Evolutionary conservation across 2,329 filamentous ascomycete genomes (phyloP), one percentile per base, ranked within the genome.

Genomic region (Clonostachys sp.): DNA sequence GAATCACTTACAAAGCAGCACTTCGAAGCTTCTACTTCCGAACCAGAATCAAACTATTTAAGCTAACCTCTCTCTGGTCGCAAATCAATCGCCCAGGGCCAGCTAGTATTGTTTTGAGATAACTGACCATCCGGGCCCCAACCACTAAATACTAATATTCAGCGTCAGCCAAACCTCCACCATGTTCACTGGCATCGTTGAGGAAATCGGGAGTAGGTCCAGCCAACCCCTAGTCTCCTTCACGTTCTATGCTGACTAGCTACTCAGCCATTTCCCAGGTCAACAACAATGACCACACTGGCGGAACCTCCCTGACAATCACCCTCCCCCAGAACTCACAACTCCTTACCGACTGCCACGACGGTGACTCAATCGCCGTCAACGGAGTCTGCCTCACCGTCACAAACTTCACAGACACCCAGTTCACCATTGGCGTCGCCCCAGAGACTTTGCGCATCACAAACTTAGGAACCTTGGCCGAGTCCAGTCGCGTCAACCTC

Each of bases 371-470:
- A 63, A 97, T 99, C 66, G 83, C 86, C 64, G 81, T 99, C 65
- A 99, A 99, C 72, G 94, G 94, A 61, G 91, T 91, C 61, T 99
- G 94, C 67, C 82, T 99, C 45, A 99, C 94, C 12, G 87, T 97
- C 48, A 96, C 72, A 20, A 67, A 70, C 48, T 78, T 80, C 63
- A 66, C 64, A 20, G 54, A 65, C 33, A 47, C 63, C 41, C 68
- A 73, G 55, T 99, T 99, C 83, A 92, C 89, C 60, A 90, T 97
- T 55, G 92, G 94, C 62, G 86, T 96, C 54, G 90, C 94, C 9
- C 94, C 94, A 50, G 94, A 99, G 73, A 99, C 94, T 14, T 83
- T 99, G 48, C 91, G 94, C 49, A 83, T 95, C 49, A 99, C 95
- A 50, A 95, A 97, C 71, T 83, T 99, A n/a, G 92, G 91, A 52